Evolutionary conservation across 192 early-diverging fungal genomes (phyloP).

Genomic region (Linnemannia elongata): DNA sequence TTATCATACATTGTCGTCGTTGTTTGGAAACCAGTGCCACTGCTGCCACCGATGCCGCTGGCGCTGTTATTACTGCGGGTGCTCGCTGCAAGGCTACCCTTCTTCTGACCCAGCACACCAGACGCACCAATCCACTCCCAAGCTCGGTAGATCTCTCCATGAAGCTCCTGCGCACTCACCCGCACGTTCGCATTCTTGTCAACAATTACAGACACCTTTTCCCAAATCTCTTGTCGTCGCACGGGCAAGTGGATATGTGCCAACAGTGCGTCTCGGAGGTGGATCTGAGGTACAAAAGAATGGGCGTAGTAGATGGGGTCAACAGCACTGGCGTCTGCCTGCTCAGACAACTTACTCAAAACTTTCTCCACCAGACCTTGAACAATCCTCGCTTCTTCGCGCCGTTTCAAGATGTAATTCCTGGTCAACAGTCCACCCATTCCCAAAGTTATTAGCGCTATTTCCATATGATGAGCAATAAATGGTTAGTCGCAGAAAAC

Average conservation of each 20-base stretch:
- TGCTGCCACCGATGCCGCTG: background rate
- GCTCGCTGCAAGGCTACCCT: background rate
- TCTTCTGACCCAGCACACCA: constrained; percentile 14
- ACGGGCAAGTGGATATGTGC: constrained; percentile 36
- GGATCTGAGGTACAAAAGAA: constrained; percentile 46
- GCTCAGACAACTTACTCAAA: constrained; percentile 28
- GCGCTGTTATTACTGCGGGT: background rate
- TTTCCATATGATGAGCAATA: background rate
- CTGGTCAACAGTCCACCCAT: background rate
- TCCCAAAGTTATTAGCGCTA: background rate
- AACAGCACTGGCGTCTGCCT: constrained; percentile 64
- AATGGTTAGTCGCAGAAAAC: background rate
- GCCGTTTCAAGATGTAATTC: background rate
- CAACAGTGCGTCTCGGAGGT: constrained; percentile 72
- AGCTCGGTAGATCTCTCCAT: constrained; percentile 71
- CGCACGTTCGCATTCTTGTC: constrained; percentile 73
- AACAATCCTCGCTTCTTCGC: constrained; percentile 10
- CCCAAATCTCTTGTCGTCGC: constrained; percentile 67
- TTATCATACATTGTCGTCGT: background rate
- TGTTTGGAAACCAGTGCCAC: background rate
- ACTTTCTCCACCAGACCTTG: constrained; percentile 2
- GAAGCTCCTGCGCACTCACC: constrained; percentile 66
- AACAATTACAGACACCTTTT: constrained; percentile 66
- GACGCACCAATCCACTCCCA: constrained; percentile 76
- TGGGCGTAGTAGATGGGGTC: constrained; percentile 65